A percentile compares a stretch with the other conserved stretches of the same genome.
Conservation (phyloP, 129 eudicot species). For the Escallonia rubra region DNA sequence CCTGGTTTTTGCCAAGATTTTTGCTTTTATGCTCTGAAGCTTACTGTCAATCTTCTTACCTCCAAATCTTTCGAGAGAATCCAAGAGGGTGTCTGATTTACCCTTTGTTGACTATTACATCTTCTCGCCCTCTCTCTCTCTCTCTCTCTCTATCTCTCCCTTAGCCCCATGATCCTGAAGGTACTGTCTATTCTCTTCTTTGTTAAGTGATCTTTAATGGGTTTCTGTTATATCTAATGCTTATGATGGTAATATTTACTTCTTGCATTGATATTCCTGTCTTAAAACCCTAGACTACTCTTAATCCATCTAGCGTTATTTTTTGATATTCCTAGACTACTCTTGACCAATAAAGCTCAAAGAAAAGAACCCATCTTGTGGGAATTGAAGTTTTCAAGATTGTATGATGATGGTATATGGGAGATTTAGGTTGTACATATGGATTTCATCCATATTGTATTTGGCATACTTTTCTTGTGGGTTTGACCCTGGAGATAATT, state of each 20-base stretch:
- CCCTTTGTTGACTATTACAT: conserved; percentile 14
- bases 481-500: conserved; percentile 50
- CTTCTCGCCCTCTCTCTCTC: too few relatives aligned
- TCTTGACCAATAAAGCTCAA: neutral
- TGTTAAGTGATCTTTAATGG: conserved; percentile 14
- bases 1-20: conserved; percentile 24
- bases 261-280: neutral
- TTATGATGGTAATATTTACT: neutral
- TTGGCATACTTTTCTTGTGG: conserved; percentile 29
- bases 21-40: conserved; percentile 3
- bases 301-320: neutral
- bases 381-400: neutral
- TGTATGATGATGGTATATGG: conserved; percentile 34
- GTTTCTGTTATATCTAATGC: conserved; percentile 2
- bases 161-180: conserved; percentile 27
- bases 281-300: conserved; percentile 8
- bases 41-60: neutral
- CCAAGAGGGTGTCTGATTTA: conserved; percentile 3
- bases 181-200: conserved; percentile 23
- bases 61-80: neutral
- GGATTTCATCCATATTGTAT: conserved; percentile 25
- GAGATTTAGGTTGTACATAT: conserved; percentile 26
- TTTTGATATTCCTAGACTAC: neutral
- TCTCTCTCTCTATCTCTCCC: conserved; percentile 23
- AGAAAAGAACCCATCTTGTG: neutral